Percentiles rank a stretch among this genome's conserved stretches.
phyloP scores from a whole-genome alignment of 2,329 filamentous ascomycete species.

The Pseudogymnoascus sp. region DNA sequence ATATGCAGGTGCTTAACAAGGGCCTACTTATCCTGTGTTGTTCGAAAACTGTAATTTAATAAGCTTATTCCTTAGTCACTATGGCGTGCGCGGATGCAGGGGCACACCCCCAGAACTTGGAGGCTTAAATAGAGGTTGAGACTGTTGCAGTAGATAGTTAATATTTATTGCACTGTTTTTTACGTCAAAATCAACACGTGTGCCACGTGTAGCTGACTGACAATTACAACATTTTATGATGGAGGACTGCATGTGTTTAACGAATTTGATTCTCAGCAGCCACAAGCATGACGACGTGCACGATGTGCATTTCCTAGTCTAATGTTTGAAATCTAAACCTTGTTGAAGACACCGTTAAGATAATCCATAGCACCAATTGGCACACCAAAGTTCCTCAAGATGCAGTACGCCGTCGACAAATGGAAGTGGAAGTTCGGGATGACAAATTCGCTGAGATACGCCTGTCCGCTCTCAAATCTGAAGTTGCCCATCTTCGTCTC shows the following conservation, averaged over 20 bases:
- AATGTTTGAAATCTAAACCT: not conserved
- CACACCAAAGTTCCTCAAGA: conserved; percentile 40
- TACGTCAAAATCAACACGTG: not conserved
- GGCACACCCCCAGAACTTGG: not conserved
- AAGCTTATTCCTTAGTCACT: not conserved
- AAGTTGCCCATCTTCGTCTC: not conserved
- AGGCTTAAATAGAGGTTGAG: not conserved
- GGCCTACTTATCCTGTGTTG: not conserved
- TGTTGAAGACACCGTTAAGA: conserved; percentile 18
- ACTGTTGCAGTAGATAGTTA: not conserved
- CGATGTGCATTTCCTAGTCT: not conserved
- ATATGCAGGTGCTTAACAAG: not conserved
- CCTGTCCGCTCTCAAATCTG: conserved; percentile 20
- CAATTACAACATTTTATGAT: not conserved
- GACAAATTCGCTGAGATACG: conserved; percentile 32
- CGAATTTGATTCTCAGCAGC: not conserved
- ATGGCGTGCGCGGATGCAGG: not conserved
- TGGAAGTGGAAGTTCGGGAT: conserved; percentile 46
- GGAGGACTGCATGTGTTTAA: not conserved
- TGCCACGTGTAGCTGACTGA: not conserved
- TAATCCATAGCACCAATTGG: conserved; percentile 40
- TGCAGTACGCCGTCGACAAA: conserved; percentile 37
- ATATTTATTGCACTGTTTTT: not conserved
- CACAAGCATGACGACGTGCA: not conserved
- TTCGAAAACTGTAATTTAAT: not conserved